phyloP scores from a whole-genome alignment of 305 asterid species.

The Fraxinus platypoda region DNA sequence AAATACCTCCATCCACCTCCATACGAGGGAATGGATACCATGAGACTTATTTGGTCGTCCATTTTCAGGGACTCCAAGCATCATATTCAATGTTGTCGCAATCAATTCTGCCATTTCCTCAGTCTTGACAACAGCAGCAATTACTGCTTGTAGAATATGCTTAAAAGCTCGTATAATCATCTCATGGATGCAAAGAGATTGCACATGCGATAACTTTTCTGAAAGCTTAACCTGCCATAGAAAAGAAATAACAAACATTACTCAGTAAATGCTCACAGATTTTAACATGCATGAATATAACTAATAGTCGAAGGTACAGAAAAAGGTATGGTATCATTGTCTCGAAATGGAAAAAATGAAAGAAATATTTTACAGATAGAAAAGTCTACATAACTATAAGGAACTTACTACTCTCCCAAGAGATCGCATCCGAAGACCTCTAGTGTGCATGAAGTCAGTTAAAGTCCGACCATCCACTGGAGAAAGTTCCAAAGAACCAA shows the following conservation, averaged over 20 bases:
- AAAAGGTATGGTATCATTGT: background rate
- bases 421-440: constrained; percentile 99
- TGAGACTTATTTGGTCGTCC: constrained; percentile 42
- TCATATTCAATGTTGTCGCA: constrained; percentile 79
- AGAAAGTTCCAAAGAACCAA: constrained; percentile 97
- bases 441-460: constrained; percentile 98
- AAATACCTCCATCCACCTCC: constrained; percentile 91
- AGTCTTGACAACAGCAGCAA: constrained; percentile 67
- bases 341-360: background rate
- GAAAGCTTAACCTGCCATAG: constrained; percentile 88
- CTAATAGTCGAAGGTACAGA: background rate
- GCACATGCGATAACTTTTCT: constrained; percentile 93
- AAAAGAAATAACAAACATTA: constrained; percentile 21
- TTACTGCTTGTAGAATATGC: constrained; percentile 86
- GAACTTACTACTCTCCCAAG: constrained; percentile 93
- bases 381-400: constrained; percentile 19
- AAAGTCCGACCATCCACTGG: constrained; percentile 98
- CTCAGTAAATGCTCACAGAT: constrained; percentile 21
- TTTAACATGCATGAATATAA: background rate
- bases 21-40: constrained; percentile 66
- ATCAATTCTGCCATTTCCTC: constrained; percentile 72
- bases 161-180: constrained; percentile 94
- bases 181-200: constrained; percentile 94
- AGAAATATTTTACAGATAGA: constrained; percentile 15
- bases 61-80: constrained; percentile 83